Conservation (phyloP, 768 basidiomycete species). For the Sarcomyxa edulis region DNA sequence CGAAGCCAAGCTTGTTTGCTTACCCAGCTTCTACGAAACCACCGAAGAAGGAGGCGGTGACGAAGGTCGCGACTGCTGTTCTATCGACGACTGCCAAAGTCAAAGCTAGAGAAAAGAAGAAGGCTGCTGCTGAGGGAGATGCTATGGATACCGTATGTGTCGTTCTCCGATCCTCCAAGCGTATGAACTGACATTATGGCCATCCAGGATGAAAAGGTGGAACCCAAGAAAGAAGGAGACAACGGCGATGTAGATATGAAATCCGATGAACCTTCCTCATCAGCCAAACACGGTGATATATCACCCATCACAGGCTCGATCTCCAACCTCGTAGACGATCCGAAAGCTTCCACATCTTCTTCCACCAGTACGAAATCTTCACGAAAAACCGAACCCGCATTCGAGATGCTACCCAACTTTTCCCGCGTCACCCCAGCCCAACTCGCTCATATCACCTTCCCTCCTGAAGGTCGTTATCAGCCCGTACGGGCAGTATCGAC, state of each 20-base stretch:
- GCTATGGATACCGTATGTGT: slow-evolving; percentile 77
- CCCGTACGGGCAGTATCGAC: slow-evolving; percentile 81
- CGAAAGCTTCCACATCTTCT: slow-evolving; percentile 28
- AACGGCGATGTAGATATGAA: slow-evolving; percentile 83
- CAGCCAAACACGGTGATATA: slow-evolving; percentile 48
- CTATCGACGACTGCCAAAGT: slow-evolving; percentile 96
- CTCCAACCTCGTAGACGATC: slow-evolving; percentile 40
- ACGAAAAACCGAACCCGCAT: slow-evolving; percentile 70
- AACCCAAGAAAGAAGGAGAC: slow-evolving; percentile 46
- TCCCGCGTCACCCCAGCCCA: slow-evolving; percentile 91
- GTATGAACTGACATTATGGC: slow-evolving; percentile 13
- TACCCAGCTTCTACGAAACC: slow-evolving; percentile 86
- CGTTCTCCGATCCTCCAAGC: not conserved
- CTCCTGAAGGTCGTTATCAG: slow-evolving; percentile 72
- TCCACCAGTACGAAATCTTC: slow-evolving; percentile 30
- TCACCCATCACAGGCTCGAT: slow-evolving; percentile 53
- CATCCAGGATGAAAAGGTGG: slow-evolving; percentile 50
- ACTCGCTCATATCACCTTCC: slow-evolving; percentile 79
- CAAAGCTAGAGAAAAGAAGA: slow-evolving; percentile 92
- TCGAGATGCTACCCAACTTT: slow-evolving; percentile 78
- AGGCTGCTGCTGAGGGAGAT: slow-evolving; percentile 78
- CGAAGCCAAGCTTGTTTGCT: slow-evolving; percentile 85
- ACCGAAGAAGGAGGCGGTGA: slow-evolving; percentile 86
- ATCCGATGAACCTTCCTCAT: slow-evolving; percentile 36
- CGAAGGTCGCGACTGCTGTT: slow-evolving; percentile 92